Conservation (phyloP, 2,329 filamentous ascomycete species). For the Stylonectria norvegica region DNA sequence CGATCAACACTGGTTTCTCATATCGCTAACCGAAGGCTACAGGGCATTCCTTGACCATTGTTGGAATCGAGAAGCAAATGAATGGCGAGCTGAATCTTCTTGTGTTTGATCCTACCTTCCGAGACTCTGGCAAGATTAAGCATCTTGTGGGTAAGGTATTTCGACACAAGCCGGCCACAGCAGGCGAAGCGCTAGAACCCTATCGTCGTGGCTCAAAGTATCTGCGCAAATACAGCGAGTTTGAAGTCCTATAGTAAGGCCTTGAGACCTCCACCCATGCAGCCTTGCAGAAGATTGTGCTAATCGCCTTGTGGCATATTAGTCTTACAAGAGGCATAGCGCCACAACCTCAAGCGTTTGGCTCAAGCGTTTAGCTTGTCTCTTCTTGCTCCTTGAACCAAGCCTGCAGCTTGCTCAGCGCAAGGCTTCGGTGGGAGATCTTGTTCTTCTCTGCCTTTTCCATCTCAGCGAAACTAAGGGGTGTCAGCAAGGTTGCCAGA, state of each 20-base stretch:
- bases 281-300: too few relatives aligned
- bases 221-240: constrained; percentile 67
- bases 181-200: constrained; percentile 54
- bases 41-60: constrained; percentile 87
- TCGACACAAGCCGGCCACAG: constrained; percentile 38
- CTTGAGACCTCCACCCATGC: too few relatives aligned
- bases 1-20: neutral
- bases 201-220: constrained; percentile 71
- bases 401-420: constrained; percentile 78
- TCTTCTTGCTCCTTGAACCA: constrained; percentile 60
- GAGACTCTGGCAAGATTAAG: constrained; percentile 61
- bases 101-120: constrained; percentile 85
- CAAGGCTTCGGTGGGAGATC: constrained; percentile 86
- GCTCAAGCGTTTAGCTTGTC: too few relatives aligned
- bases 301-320: too few relatives aligned
- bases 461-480: constrained; percentile 82
- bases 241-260: constrained; percentile 72
- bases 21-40: constrained; percentile 3
- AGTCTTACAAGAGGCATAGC: too few relatives aligned
- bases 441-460: constrained; percentile 81
- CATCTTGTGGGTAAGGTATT: constrained; percentile 52
- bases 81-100: constrained; percentile 67
- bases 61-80: constrained; percentile 71
- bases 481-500: constrained; percentile 9
- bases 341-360: too few relatives aligned